Conservation (phyloP, 495 filamentous ascomycete genomes). For the Neurospora sp. region DNA sequence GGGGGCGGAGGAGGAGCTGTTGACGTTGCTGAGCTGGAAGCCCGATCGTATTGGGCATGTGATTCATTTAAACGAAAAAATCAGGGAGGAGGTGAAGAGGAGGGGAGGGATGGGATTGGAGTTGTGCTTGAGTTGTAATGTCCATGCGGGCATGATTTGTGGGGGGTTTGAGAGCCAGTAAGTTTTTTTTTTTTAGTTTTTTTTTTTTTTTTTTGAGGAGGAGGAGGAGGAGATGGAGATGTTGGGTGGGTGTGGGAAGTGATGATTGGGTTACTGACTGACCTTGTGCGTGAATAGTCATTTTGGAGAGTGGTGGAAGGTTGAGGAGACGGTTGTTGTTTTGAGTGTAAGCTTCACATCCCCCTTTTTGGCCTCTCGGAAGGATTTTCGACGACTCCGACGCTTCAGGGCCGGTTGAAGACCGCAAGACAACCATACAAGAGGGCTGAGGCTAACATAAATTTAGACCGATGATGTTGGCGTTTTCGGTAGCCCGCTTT, state of each 20-base stretch:
- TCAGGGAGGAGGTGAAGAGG: slow-evolving; percentile 45
- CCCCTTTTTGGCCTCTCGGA: too few relatives aligned
- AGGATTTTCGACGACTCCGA: too few relatives aligned
- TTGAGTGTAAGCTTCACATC: slow-evolving; percentile 22
- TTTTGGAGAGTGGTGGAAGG: slow-evolving; percentile 28
- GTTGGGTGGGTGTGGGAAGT: background rate
- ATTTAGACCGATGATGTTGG: slow-evolving; percentile 81
- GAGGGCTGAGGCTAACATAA: background rate
- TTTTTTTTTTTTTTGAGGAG: background rate
- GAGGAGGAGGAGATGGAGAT: background rate
- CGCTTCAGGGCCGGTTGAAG: too few relatives aligned
- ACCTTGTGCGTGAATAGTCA: slow-evolving; percentile 8
- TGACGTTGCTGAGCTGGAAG: slow-evolving; percentile 48
- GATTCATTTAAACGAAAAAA: slow-evolving; percentile 53
- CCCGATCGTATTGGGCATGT: slow-evolving; percentile 74
- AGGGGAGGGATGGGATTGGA: slow-evolving; percentile 51
- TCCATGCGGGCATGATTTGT: slow-evolving; percentile 59
- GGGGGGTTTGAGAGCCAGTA: slow-evolving; percentile 58
- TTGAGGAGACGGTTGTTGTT: slow-evolving; percentile 24
- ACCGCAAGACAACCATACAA: background rate
- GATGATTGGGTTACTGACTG: background rate
- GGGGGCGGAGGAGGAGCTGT: slow-evolving; percentile 46
- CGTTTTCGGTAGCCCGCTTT: slow-evolving; percentile 68
- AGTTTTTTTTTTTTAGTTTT: slow-evolving; percentile 2
- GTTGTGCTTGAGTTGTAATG: slow-evolving; percentile 73